Percentiles rank a stretch among this genome's conserved stretches.
Evolutionary conservation across 495 filamentous ascomycete species (phyloP).

Genomic region (Cercophora scortea): DNA sequence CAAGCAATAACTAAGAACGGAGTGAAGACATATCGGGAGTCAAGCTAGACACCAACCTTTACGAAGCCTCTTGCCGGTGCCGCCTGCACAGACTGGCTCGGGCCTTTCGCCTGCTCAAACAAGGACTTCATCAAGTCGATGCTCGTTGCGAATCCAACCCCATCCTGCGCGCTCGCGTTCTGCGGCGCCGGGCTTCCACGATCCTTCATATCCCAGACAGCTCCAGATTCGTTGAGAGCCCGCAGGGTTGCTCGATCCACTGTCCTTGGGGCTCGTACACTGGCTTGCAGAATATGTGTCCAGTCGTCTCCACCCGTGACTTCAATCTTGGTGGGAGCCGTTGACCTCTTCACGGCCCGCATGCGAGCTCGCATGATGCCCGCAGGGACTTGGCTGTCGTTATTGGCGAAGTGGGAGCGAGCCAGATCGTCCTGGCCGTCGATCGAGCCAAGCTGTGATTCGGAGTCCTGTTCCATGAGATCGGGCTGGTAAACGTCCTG

Average conservation of each 20-base stretch:
- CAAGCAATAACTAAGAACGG: conserved; percentile 20
- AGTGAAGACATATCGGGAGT: conserved; percentile 62
- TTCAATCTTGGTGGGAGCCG: conserved; percentile 53
- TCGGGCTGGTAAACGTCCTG: conserved; percentile 47
- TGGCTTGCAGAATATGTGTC: conserved; percentile 85
- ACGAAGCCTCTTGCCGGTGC: conserved; percentile 35
- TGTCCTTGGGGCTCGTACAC: conserved; percentile 77
- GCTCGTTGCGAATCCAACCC: conserved; percentile 61
- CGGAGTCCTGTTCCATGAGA: conserved; percentile 18
- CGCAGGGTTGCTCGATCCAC: conserved; percentile 58
- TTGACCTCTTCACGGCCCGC: conserved; percentile 47
- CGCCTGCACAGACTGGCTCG: conserved; percentile 30
- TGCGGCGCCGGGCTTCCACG: conserved; percentile 24
- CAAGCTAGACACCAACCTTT: conserved; percentile 49
- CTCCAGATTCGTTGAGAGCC: conserved; percentile 38
- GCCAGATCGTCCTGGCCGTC: conserved; percentile 40
- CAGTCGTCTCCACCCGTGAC: conserved; percentile 60
- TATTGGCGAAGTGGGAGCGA: conserved; percentile 26
- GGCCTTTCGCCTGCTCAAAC: conserved; percentile 55
- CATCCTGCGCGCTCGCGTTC: conserved; percentile 33
- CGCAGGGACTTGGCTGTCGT: conserved; percentile 37
- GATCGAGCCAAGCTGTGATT: conserved; percentile 18
- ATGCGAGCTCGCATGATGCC: conserved; percentile 47
- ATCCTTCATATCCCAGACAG: conserved; percentile 27
- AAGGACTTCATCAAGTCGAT: conserved; percentile 92